Evolutionary conservation across 208 protist genomes (phyloP).

Genomic region (Trypanosoma vivax): DNA sequence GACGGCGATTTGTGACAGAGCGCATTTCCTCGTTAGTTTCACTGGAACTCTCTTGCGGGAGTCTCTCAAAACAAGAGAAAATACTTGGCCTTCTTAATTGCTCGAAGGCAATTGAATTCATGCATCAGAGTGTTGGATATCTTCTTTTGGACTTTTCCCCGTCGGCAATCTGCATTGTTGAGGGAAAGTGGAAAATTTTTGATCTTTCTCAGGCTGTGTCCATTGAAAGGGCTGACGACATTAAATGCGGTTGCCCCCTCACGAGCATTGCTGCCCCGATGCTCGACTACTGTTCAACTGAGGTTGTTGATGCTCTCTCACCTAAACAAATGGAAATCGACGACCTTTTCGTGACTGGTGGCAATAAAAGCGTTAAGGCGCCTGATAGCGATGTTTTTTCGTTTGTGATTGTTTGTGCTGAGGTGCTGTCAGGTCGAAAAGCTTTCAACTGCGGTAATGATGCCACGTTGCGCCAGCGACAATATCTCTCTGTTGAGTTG

Average conservation of each 20-base stretch:
- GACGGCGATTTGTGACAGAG: conserved; percentile 43
- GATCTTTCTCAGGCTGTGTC: conserved; percentile 36
- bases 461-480: conserved; percentile 14
- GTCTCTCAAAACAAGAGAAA: conserved; percentile 26
- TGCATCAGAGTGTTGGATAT: conserved; percentile 40
- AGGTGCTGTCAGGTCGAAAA: conserved; percentile 26
- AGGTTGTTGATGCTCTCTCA: conserved; percentile 23
- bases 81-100: conserved; percentile 37
- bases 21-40: conserved; percentile 29
- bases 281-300: conserved; percentile 45
- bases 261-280: conserved; percentile 30
- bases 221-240: conserved; percentile 4
- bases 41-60: conserved; percentile 12
- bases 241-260: conserved; percentile 12
- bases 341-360: conserved; percentile 8
- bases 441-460: conserved; percentile 29
- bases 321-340: background rate
- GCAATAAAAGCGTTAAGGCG: conserved; percentile 4
- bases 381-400: conserved; percentile 51
- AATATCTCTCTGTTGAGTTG: conserved; percentile 21
- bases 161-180: conserved; percentile 35
- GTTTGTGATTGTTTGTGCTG: conserved; percentile 40
- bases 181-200: conserved; percentile 43
- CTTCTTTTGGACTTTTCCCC: conserved; percentile 46
- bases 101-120: conserved; percentile 36